Evolutionary conservation across 2,329 filamentous ascomycete species (phyloP).

Genomic region (Colletotrichum abscissum): DNA sequence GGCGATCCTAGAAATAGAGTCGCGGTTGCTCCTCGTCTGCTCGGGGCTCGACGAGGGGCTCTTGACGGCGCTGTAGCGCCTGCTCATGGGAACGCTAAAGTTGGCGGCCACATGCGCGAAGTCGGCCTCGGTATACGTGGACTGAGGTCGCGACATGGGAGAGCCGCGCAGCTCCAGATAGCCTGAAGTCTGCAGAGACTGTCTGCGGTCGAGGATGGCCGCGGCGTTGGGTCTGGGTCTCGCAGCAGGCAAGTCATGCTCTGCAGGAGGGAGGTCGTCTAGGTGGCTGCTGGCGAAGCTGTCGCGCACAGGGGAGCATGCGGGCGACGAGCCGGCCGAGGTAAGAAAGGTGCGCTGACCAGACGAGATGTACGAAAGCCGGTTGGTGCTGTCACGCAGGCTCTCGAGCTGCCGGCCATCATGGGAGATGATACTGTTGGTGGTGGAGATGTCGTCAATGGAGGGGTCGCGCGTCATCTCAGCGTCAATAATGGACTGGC

Average conservation of each 20-base stretch:
- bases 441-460: constrained; percentile 66
- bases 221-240: constrained; percentile 63
- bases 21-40: constrained; percentile 36
- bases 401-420: constrained; percentile 69
- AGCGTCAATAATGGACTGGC: constrained; percentile 36
- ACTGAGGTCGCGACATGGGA: constrained; percentile 39
- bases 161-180: constrained; percentile 53
- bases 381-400: constrained; percentile 66
- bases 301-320: constrained; percentile 65
- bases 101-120: constrained; percentile 51
- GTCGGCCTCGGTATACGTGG: constrained; percentile 41
- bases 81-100: constrained; percentile 63
- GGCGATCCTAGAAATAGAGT: constrained; percentile 39
- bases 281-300: constrained; percentile 55
- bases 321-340: constrained; percentile 68
- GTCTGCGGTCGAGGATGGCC: constrained; percentile 61
- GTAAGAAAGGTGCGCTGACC: constrained; percentile 70
- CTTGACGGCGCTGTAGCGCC: constrained; percentile 57
- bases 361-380: constrained; percentile 70
- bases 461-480: constrained; percentile 52
- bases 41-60: constrained; percentile 39
- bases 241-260: constrained; percentile 39
- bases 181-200: constrained; percentile 61
- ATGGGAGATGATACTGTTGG: constrained; percentile 67
- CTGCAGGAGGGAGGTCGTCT: constrained; percentile 35